Conservation (phyloP, 2,329 filamentous ascomycete species). For the Aspergillus sp. region DNA sequence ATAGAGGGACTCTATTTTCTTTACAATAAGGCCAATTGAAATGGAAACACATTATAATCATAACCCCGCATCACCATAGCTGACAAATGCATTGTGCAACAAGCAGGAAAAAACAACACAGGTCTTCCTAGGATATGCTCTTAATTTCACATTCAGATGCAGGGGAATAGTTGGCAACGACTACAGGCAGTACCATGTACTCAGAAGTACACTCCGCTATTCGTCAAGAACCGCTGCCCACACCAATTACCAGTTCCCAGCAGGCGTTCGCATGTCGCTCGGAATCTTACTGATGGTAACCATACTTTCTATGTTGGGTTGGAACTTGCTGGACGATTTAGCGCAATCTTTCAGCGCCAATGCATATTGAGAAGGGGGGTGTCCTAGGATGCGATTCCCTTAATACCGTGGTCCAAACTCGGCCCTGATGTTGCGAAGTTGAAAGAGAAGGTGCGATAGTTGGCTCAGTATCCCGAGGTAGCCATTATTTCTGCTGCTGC, state of each 20-base stretch:
- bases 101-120: too few relatives aligned
- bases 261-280: neutral
- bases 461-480: neutral
- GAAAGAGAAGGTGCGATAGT: neutral
- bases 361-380: neutral
- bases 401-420: neutral
- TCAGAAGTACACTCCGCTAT: neutral
- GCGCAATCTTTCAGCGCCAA: neutral
- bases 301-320: neutral
- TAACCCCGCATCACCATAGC: too few relatives aligned
- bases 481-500: neutral
- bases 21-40: too few relatives aligned
- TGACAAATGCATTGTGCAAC: too few relatives aligned
- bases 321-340: neutral
- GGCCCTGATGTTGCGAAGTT: neutral
- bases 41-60: too few relatives aligned
- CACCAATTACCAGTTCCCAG: neutral
- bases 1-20: too few relatives aligned
- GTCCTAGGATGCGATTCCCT: neutral
- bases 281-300: neutral
- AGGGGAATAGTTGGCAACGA: neutral
- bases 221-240: neutral
- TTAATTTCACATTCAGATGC: too few relatives aligned
- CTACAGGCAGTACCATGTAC: neutral
- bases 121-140: too few relatives aligned